Conservation (phyloP, 768 basidiomycete species). For the Boletales sp. region DNA sequence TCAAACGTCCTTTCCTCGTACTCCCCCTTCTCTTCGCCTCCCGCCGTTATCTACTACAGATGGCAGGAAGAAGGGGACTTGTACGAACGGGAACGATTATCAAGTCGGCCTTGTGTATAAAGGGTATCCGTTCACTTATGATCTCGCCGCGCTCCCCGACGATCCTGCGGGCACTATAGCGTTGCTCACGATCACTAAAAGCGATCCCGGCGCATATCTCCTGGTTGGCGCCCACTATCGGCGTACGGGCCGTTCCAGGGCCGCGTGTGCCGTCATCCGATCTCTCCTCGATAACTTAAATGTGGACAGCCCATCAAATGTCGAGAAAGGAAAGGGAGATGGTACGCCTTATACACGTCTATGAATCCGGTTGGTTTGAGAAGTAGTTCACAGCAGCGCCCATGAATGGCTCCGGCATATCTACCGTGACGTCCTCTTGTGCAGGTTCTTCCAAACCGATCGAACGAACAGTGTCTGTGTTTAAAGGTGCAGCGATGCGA, state of each 20-base stretch:
- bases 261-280: conserved; percentile 26
- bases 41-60: conserved; percentile 11
- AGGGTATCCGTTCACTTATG: conserved; percentile 27
- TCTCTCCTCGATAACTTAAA: conserved; percentile 18
- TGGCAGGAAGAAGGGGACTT: neutral
- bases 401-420: conserved; percentile 6
- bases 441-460: conserved; percentile 7
- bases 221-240: conserved; percentile 31
- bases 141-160: conserved; percentile 27
- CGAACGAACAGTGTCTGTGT: conserved; percentile 8
- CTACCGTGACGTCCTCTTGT: conserved; percentile 6
- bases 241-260: conserved; percentile 30
- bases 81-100: conserved; percentile 4
- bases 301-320: neutral
- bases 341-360: conserved; percentile 21
- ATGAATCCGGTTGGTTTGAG: conserved; percentile 10
- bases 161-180: conserved; percentile 27
- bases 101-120: conserved; percentile 25
- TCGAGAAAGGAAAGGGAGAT: conserved; percentile 21
- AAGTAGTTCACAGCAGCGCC: conserved; percentile 11
- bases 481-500: conserved; percentile 17
- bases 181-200: conserved; percentile 24
- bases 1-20: conserved; percentile 10
- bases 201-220: conserved; percentile 31
- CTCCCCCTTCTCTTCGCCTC: conserved; percentile 7